These are phyloP conservation scores for Lentinula lateritia DNA, from an alignment of 768 basidiomycete genomes.

Conservation along the genomic window DNA sequence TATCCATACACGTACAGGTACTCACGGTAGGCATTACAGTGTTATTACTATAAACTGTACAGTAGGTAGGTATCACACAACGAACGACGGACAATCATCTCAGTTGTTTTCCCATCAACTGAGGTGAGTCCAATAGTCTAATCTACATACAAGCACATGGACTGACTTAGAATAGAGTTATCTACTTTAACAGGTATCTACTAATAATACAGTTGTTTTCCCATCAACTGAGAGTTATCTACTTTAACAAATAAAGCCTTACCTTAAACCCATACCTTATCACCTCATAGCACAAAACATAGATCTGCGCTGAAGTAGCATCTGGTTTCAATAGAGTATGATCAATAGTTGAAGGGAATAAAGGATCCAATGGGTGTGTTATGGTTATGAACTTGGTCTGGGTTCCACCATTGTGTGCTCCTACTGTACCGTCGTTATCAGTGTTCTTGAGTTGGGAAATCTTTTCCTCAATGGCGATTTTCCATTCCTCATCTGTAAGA, in stretches of 20 bases:
- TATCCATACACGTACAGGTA: too few species aligned
- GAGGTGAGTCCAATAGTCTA: too few species aligned
- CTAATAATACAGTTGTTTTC: too few species aligned
- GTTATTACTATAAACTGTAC: too few species aligned
- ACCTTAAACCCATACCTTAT: slow-evolving; percentile 45
- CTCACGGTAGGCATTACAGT: too few species aligned
- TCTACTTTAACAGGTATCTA: too few species aligned
- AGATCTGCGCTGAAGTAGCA: slow-evolving; percentile 38
- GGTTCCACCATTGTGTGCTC: background rate
- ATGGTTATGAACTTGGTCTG: slow-evolving; percentile 10
- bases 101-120: too few species aligned
- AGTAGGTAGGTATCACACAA: too few species aligned
- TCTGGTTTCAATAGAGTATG: slow-evolving; percentile 48
- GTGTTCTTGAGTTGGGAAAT: slow-evolving; percentile 12
- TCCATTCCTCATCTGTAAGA: slow-evolving; percentile 29
- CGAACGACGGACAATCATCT: too few species aligned
- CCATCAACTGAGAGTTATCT: too few species aligned
- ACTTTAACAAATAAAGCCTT: background rate
- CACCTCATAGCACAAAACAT: slow-evolving; percentile 43
- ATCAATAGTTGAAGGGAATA: slow-evolving; percentile 36
- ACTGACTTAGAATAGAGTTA: too few species aligned
- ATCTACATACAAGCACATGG: too few species aligned
- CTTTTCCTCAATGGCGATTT: slow-evolving; percentile 21
- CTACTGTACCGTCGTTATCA: background rate
- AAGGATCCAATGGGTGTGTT: background rate